Evolutionary conservation across 495 filamentous ascomycete species (phyloP), one percentile per base, ranked within the genome.

Genomic region (Viridothelium virens): DNA sequence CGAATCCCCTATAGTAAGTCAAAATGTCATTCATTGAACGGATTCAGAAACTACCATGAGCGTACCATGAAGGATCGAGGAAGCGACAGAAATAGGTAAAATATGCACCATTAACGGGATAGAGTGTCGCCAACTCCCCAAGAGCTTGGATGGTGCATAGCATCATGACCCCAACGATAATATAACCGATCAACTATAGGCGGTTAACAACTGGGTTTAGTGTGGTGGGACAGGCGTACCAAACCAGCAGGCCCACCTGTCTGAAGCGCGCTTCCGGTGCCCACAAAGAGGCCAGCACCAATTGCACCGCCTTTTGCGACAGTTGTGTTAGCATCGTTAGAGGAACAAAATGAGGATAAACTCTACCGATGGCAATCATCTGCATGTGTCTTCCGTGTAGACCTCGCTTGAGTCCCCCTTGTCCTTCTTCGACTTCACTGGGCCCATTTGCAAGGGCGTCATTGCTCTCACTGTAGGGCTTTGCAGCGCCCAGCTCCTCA

Each of bases 1-100:
- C 92, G 71, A 97, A 97, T 0, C 94, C 94, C 79, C 80, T 80
- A 68, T 72, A 79, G 18, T 66, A 31, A 64, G 78, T 79, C 50
- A 59, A 31, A 18, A 14, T 18, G 7, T 5, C n/a, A 36, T 34
- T 36, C 25, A 59, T n/a, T 36, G 10, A 6, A 10, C 36, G 10
- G 14, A 59, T 34, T 3, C 7, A 18, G 11, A 31, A 34, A 36
- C 9, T 6, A 14, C 10, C 31, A 36, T 7, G 31, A 18, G 25
- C 63, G 59, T 65, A 63, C 66, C 69, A 72, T 46, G 72, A 68
- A 14, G 70, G 70, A 65, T 74, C 70, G 33, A 74, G 41, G 67
- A 74, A 74, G 66, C 72, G 70, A 65, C 53, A 63, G 65, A 65
- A 56, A 67, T 72, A 74, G 38, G 64, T 73, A 61, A 63, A 68